These are phyloP conservation scores for Colletotrichum higginsianum DNA, from an alignment of 2,329 filamentous ascomycete genomes.

Conservation along the genomic window DNA sequence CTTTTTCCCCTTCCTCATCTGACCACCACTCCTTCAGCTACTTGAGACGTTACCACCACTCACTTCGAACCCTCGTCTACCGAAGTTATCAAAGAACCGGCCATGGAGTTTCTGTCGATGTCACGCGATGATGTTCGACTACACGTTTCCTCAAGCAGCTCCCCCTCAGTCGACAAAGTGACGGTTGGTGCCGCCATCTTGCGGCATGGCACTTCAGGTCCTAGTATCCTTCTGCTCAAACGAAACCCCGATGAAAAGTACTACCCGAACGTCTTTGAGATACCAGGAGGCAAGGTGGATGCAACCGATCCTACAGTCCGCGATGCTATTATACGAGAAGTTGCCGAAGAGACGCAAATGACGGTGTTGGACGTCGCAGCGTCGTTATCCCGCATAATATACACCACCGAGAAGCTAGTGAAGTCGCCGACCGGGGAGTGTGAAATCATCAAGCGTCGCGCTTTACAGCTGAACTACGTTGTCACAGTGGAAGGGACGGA, in stretches of 20 bases:
- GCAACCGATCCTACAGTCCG: neutral
- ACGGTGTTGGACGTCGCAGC: neutral
- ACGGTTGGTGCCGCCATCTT: slow-evolving; percentile 10
- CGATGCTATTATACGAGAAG: slow-evolving; percentile 15
- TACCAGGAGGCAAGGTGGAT: slow-evolving; percentile 26
- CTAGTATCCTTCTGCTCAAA: slow-evolving; percentile 10
- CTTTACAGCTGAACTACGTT: slow-evolving; percentile 11
- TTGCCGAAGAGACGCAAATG: slow-evolving; percentile 23
- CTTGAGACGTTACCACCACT: too few relatives aligned
- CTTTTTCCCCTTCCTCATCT: too few relatives aligned
- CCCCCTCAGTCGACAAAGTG: neutral
- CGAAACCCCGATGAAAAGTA: neutral
- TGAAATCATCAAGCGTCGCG: neutral
- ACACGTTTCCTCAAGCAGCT: neutral
- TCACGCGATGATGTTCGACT: neutral
- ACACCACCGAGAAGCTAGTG: slow-evolving; percentile 4
- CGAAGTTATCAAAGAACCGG: too few relatives aligned
- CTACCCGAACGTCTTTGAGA: slow-evolving; percentile 13
- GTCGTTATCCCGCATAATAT: neutral
- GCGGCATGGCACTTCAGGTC: neutral
- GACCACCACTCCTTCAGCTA: too few relatives aligned
- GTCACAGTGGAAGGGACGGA: neutral
- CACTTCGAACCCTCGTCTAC: too few relatives aligned
- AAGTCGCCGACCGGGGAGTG: neutral
- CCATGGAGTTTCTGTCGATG: slow-evolving; percentile 4